phyloP scores from a whole-genome alignment of 495 filamentous ascomycete species.

The Aspergillus homomorphus region DNA sequence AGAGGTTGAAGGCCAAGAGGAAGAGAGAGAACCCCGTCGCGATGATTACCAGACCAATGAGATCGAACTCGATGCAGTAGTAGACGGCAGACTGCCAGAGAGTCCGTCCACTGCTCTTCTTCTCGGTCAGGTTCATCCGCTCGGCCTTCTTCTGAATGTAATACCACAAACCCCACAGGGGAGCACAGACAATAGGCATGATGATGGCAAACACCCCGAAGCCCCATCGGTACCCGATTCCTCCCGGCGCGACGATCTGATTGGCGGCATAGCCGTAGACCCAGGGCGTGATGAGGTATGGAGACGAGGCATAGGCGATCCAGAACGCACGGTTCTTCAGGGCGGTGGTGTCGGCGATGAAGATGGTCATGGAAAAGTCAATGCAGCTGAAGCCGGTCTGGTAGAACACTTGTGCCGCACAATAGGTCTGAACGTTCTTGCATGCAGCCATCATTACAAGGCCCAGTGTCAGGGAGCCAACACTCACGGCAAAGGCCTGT shows the following conservation, averaged over 20 bases:
- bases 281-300: conserved; percentile 53
- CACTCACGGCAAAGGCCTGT: conserved; percentile 46
- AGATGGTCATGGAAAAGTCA: conserved; percentile 50
- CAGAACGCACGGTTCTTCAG: conserved; percentile 56
- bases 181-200: conserved; percentile 48
- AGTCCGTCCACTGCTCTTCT: conserved; percentile 23
- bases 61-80: conserved; percentile 28
- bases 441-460: conserved; percentile 51
- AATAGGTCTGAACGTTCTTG: conserved; percentile 42
- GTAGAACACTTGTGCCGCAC: conserved; percentile 52
- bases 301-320: conserved; percentile 52
- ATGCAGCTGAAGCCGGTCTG: conserved; percentile 48
- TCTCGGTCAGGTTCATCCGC: conserved; percentile 27
- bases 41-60: conserved; percentile 54
- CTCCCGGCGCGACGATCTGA: conserved; percentile 3
- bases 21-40: conserved; percentile 55
- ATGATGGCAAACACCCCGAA: conserved; percentile 60
- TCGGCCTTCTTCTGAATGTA: conserved; percentile 54
- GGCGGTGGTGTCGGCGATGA: conserved; percentile 60
- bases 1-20: conserved; percentile 41
- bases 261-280: conserved; percentile 12
- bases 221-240: conserved; percentile 52
- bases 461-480: conserved; percentile 36
- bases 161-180: conserved; percentile 30
- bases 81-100: conserved; percentile 16